A percentile compares a stretch with the other conserved stretches of the same genome.
Conservation (phyloP, 768 basidiomycete species). For the Leccinum uliginosum region DNA sequence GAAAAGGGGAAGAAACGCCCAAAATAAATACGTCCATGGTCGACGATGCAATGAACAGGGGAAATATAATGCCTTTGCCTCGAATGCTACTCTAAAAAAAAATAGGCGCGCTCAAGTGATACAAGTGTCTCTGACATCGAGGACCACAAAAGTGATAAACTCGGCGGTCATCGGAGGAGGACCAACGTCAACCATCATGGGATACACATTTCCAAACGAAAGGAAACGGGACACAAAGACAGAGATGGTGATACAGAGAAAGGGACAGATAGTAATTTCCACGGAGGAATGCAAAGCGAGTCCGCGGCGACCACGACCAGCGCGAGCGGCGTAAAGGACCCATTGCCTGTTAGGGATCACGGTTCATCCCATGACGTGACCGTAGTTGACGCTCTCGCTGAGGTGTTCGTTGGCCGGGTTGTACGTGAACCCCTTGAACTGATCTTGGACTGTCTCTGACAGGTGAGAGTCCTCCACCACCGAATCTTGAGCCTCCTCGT, state of each 20-base stretch:
- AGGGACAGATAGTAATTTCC: neutral
- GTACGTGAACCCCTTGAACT: slow-evolving; percentile 90
- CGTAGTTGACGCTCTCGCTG: slow-evolving; percentile 76
- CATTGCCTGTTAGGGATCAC: slow-evolving; percentile 6
- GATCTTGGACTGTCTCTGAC: slow-evolving; percentile 95
- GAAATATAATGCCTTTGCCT: neutral
- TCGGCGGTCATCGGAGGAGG: neutral
- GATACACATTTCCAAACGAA: neutral
- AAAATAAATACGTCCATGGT: slow-evolving; percentile 18
- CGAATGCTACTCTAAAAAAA: slow-evolving; percentile 2
- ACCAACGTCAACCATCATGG: neutral
- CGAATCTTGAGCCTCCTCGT: slow-evolving; percentile 91
- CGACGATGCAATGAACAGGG: slow-evolving; percentile 12
- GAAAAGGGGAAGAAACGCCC: neutral
- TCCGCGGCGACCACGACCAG: slow-evolving; percentile 19
- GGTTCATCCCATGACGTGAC: slow-evolving; percentile 31
- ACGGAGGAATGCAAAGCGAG: neutral
- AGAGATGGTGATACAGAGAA: neutral
- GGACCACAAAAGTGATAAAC: neutral
- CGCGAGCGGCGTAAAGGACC: slow-evolving; percentile 5
- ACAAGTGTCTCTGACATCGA: neutral
- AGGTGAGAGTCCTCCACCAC: slow-evolving; percentile 92
- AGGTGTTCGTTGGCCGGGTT: slow-evolving; percentile 82
- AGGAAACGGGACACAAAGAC: neutral
- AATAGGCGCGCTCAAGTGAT: neutral